These are phyloP conservation scores for Hypoxylon intermedium DNA, from an alignment of 495 filamentous ascomycete genomes.

Conservation along the genomic window DNA sequence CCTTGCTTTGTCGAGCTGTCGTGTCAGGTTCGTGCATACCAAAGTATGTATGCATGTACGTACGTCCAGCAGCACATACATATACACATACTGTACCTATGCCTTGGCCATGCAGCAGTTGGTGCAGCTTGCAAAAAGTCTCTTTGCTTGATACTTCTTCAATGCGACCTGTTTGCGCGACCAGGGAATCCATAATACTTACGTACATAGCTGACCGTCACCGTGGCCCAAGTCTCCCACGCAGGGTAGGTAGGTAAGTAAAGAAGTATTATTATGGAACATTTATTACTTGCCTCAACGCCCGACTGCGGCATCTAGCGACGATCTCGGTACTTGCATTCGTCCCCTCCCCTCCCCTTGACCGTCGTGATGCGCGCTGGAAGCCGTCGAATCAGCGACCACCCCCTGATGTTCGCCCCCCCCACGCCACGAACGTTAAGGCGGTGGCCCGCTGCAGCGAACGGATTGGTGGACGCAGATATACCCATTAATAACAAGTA, in stretches of 20 bases:
- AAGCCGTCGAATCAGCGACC: slow-evolving; percentile 22
- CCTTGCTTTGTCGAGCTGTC: slow-evolving; percentile 30
- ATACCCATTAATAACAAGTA: slow-evolving; percentile 19
- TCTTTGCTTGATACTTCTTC: background rate
- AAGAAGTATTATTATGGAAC: background rate
- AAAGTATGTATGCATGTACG: background rate
- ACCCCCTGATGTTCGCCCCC: background rate
- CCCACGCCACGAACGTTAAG: slow-evolving; percentile 15
- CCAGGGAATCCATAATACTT: slow-evolving; percentile 8
- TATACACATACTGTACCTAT: too few relatives aligned
- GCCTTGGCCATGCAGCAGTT: background rate
- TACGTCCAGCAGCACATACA: slow-evolving; percentile 2
- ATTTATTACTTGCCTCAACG: background rate
- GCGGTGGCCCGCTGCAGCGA: slow-evolving; percentile 12
- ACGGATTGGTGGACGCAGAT: slow-evolving; percentile 19
- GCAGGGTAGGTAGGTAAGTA: background rate
- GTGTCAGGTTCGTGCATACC: slow-evolving; percentile 30
- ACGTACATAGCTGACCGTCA: too few relatives aligned
- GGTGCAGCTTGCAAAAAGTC: slow-evolving; percentile 9
- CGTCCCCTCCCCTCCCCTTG: background rate
- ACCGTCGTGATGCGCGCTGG: slow-evolving; percentile 18
- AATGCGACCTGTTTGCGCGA: slow-evolving; percentile 9
- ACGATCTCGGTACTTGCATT: slow-evolving; percentile 1
- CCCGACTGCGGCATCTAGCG: slow-evolving; percentile 6
- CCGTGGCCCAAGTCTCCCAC: background rate